Evolutionary conservation across 2,329 filamentous ascomycete species (phyloP), one percentile per base, ranked within the genome.

Genomic region (Talaromyces islandicus): DNA sequence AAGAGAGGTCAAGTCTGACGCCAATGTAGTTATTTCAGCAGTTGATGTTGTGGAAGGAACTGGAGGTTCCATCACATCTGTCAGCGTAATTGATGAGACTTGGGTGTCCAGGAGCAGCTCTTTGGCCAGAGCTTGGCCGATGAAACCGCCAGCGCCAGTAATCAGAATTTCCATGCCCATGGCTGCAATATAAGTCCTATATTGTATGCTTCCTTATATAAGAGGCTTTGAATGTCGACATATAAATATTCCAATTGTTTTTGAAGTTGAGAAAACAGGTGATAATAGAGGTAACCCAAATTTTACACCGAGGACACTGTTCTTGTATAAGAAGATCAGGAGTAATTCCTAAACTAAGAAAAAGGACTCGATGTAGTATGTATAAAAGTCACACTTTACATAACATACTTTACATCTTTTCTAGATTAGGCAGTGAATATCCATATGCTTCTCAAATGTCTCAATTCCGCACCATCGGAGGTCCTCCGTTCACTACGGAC

Each of bases 61-160:
- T 7, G 56, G 17, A 27, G 56, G 56, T 7, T 58, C 38, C 24
- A 38, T 46, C 14, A 57, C 56, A 52, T 57, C 46, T 4, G 48
- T 58, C 48, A 58, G 21, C 19, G 48, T 53, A n/a, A 58, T 32
- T 53, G 56, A 58, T 53, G 56, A 58, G 48, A 58, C 48, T 43
- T 25, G 9, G 4, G 48, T n/a, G 21, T 58, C 48, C 14, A 27
- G 41, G 5, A 53, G 12, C 9, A 58, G 48, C 48, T 58, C 56
- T 43, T 43, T 58, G 11, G 30, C n/a, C 2, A 58, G 32, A 6
- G 48, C 48, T 53, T 58, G 56, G 32, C 56, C 56, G 48, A 58
- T 58, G n/a, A 58, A 58, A 14, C 56, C 48, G 24, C 56, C 56
- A 14, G 56, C 56, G n/a, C 56, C 56, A 17, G 56, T 58, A 24